Conservation (phyloP, 208 protist species). For the Trypanosomatidae sp. region DNA sequence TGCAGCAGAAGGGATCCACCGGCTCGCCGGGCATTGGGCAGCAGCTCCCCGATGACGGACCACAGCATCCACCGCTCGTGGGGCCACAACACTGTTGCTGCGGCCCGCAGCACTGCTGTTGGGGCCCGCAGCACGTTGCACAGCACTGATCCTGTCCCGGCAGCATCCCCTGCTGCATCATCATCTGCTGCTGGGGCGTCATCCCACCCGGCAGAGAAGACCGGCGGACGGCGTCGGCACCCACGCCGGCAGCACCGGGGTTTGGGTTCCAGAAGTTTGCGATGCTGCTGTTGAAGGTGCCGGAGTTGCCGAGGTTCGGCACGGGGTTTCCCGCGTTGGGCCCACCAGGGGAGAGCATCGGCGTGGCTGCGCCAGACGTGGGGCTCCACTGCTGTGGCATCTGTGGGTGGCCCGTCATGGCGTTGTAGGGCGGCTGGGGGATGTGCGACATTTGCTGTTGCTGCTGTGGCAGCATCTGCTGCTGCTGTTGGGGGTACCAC, state of each 20-base stretch:
- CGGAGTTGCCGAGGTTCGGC: conserved; percentile 8
- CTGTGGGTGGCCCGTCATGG: too few relatives aligned
- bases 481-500: conserved; percentile 45
- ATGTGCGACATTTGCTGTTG: too few relatives aligned
- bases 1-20: conserved; percentile 62
- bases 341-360: conserved; percentile 1
- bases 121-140: too few relatives aligned
- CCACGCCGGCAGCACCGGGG: too few relatives aligned
- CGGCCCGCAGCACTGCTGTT: too few relatives aligned
- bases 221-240: too few relatives aligned
- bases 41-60: conserved; percentile 5
- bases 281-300: conserved; percentile 15
- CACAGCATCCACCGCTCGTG: too few relatives aligned
- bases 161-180: conserved; percentile 26
- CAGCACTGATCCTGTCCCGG: too few relatives aligned
- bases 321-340: neutral
- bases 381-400: conserved; percentile 27
- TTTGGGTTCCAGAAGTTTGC: conserved; percentile 8
- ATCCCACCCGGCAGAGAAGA: too few relatives aligned
- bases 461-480: too few relatives aligned
- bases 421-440: too few relatives aligned
- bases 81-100: conserved; percentile 25
- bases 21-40: conserved; percentile 45
- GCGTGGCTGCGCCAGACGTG: conserved; percentile 7
- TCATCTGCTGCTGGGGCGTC: conserved; percentile 22